Evolutionary conservation across 169 alveolate species (phyloP), one percentile per base, ranked within the genome.

Genomic region (Eimeria sp.): DNA sequence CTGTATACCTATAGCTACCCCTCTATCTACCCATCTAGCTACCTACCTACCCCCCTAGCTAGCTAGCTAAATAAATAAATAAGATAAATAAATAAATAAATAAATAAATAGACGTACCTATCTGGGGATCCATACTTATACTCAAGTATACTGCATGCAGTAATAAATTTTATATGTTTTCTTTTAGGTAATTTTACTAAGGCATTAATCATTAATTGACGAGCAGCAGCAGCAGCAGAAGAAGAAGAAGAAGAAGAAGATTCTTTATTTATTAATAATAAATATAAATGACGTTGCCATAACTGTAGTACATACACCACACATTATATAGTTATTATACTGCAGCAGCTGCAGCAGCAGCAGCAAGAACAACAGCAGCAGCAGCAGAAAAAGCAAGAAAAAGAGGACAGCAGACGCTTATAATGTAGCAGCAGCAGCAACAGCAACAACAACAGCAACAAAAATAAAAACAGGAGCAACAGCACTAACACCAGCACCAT

Each of bases 91-190:
- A 11, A 7, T 51, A 11, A 7, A 49, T 40, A 14, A 14, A 11
- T 18, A 4, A n/a, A 9, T 75, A n/a, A 14, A 27, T n/a, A 25
- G 30, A 2, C 84, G 10, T 45, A 95, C 97, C 97, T 22, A 11
- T 95, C 92, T 20, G 76, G 72, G 75, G 61, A 45, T 27, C 84
- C 97, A 25, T 58, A 51, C 27, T 78, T 51, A 75, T 95, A 97
- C 84, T 97, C 98, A 20, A 95, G 89, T 27, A 84, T 49, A 9
- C 97, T 97, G 20, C 95, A 80, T 5, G 95, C 61, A 34, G 97
- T 75, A 34, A 92, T 96, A 67, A 96, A 90, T 51, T 63, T 80
- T 20, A 96, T 87, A 61, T 97, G 97, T 75, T 97, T 97, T 34
- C 96, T 91, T 58, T 88, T 65, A 34, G 96, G 97, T 58, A 97